Conservation (phyloP, 768 basidiomycete species). For the Podaxis carcinomalis region DNA sequence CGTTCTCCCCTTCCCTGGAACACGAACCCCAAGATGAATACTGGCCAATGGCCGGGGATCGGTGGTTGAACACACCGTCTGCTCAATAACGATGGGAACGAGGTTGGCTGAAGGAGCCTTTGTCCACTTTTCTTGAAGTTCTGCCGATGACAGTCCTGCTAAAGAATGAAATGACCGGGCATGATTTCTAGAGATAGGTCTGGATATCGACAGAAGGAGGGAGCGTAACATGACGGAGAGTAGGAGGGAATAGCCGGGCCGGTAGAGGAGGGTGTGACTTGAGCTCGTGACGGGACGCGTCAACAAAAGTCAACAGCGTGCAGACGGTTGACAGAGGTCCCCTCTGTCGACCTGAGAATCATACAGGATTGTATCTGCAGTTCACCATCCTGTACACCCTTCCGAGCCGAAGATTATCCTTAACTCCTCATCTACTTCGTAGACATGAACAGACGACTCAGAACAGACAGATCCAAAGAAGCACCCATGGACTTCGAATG, state of each 20-base stretch:
- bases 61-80: slow-evolving; percentile 52
- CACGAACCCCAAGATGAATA: slow-evolving; percentile 3
- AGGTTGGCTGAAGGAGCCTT: slow-evolving; percentile 53
- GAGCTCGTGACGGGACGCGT: slow-evolving; percentile 32
- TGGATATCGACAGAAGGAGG: slow-evolving; percentile 14
- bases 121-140: slow-evolving; percentile 30
- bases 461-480: slow-evolving; percentile 56
- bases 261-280: not conserved
- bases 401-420: not conserved
- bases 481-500: slow-evolving; percentile 90
- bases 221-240: slow-evolving; percentile 17
- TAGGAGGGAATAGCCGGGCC: not conserved
- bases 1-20: slow-evolving; percentile 77
- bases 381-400: not conserved
- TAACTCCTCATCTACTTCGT: not conserved
- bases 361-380: not conserved
- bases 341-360: not conserved
- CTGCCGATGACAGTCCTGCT: slow-evolving; percentile 34
- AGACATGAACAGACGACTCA: slow-evolving; percentile 16
- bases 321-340: not conserved
- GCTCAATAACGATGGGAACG: slow-evolving; percentile 91
- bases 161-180: slow-evolving; percentile 51
- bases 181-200: slow-evolving; percentile 8
- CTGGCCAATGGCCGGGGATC: not conserved
- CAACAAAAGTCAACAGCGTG: slow-evolving; percentile 23